Conservation (phyloP, 345 rosid genomes). For the Brassica incana region DNA sequence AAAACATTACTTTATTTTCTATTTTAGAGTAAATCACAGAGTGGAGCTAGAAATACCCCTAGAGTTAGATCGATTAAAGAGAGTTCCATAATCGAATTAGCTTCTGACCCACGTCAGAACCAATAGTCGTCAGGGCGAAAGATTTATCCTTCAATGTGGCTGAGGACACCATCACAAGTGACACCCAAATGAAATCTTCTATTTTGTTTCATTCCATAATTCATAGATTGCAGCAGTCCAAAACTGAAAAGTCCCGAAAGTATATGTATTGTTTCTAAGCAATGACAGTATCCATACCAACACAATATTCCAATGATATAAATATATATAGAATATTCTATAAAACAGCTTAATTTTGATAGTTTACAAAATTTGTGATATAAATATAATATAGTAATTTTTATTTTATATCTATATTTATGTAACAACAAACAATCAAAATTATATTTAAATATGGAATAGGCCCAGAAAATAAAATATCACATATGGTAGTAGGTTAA, state of each 20-base stretch:
- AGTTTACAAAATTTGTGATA: not conserved
- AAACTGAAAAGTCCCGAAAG: not conserved
- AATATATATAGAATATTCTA: not conserved
- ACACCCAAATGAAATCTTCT: not conserved
- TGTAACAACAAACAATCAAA: not conserved
- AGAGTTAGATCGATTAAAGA: not conserved
- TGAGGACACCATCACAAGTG: not conserved
- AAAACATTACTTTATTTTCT: too few species aligned
- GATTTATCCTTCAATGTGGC: too few species aligned
- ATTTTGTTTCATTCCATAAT: not conserved
- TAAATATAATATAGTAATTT: too few species aligned
- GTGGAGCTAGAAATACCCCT: too few species aligned
- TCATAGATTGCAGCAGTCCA: not conserved
- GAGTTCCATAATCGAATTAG: not conserved
- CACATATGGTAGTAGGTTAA: not conserved
- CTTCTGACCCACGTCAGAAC: not conserved
- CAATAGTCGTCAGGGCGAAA: not conserved
- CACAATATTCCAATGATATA: not conserved
- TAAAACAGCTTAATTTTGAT: not conserved
- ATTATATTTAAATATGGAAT: not conserved
- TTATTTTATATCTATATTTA: not conserved
- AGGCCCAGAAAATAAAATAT: not conserved
- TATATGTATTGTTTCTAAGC: not conserved
- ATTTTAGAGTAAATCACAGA: too few species aligned
- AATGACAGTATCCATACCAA: not conserved